Base-by-base conservation (phyloP, 2,329 filamentous ascomycete genomes). In the Xenoacremonium recifei region DNA sequence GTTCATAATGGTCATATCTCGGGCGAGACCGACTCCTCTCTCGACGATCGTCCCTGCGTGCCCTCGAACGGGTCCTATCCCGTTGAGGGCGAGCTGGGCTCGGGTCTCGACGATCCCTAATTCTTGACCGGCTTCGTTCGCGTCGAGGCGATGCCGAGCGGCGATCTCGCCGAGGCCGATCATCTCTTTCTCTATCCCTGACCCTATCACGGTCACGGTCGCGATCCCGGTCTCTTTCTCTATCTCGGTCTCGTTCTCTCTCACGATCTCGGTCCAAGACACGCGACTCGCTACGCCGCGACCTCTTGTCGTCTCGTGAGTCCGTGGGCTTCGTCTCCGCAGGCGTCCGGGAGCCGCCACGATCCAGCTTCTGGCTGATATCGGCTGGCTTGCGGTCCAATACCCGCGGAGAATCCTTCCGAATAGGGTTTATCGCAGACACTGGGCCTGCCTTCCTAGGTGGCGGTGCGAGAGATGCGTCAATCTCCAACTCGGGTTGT, bases 381-480 rank as follows among this genome's bases (percentile, higher is more conserved):
- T 69, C 63, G 27, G 53, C 57, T 10, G 45, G 40, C 48, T 72
- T 76, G 49, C 67, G 73, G 16, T 73, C 70, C 0, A 64, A 42
- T 11, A 63, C 57, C 51, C 73, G 75, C 5, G 71, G 60, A 3
- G 72, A 68, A 13, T 75, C 71, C 37, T 64, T 62, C 31, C 65
- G 60, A 38, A 81, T 76, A 2, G 79, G 79, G 41, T 79, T 72
- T 43, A 82, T 82, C 21, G 79, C 79, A 16, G 79, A 82, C 4
- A 73, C 73, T 1, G 77, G 77, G 3, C 61, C 65, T 59, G 73
- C 35, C 66, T 75, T 69, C 60, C 70, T 66, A 2, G 77, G 79
- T 2, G 79, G 79, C 3, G 79, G 79, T 3, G 71, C 73, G 19
- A 82, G 63, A 12, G 74, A 71, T 37, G 75, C 68, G 45, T 82